Conservation (phyloP, 495 filamentous ascomycete species). For the Geoglossum glabrum region DNA sequence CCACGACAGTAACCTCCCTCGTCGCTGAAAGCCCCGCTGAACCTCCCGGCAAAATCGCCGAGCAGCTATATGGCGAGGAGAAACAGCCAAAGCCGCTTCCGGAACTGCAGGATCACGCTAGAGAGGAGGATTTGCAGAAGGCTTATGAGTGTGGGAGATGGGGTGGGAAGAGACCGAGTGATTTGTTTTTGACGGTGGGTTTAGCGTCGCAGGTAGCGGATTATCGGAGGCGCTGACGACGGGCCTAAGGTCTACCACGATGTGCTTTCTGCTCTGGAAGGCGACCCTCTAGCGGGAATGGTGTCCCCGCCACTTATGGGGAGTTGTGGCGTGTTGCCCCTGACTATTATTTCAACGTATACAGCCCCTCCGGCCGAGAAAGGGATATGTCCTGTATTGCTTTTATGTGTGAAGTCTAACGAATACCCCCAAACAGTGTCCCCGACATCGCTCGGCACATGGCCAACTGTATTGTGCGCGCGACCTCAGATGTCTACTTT, state of each 20-base stretch:
- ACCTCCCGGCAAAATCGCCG: constrained; percentile 31
- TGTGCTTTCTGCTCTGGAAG: constrained; percentile 37
- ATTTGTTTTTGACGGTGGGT: constrained; percentile 39
- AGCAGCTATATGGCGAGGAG: constrained; percentile 27
- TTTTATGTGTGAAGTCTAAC: too few relatives aligned
- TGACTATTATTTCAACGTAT: constrained; percentile 44
- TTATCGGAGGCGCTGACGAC: not conserved
- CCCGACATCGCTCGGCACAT: constrained; percentile 54
- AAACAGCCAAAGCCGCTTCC: not conserved
- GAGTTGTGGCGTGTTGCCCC: constrained; percentile 39
- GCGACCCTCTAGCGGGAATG: constrained; percentile 32
- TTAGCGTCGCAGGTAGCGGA: too few relatives aligned
- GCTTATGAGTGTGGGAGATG: constrained; percentile 45
- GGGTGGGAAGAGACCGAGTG: constrained; percentile 39
- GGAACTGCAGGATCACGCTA: not conserved
- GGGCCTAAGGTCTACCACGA: constrained; percentile 40
- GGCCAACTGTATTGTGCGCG: constrained; percentile 53
- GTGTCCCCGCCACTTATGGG: constrained; percentile 56
- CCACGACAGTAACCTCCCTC: constrained; percentile 33
- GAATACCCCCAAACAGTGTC: too few relatives aligned
- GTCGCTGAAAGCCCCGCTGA: constrained; percentile 31
- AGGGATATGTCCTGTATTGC: too few relatives aligned
- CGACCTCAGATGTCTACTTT: constrained; percentile 49
- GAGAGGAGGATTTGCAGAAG: constrained; percentile 26
- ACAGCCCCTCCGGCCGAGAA: too few relatives aligned